Evolutionary conservation across 192 early-diverging fungal species (phyloP).

Genomic region (Coemansia sp.): DNA sequence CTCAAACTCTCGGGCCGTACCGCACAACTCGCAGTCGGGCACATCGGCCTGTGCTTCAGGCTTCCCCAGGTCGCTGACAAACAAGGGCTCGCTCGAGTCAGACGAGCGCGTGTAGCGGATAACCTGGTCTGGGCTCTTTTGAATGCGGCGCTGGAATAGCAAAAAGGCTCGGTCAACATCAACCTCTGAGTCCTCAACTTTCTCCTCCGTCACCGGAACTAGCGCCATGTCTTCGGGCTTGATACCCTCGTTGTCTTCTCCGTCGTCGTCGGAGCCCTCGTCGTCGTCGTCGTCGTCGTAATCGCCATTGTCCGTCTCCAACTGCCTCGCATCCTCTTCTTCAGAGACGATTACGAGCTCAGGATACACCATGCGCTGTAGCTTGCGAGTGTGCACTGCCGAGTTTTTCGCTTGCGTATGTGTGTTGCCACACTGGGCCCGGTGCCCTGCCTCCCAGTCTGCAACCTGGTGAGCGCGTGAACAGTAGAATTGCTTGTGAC

Average conservation of each 20-base stretch:
- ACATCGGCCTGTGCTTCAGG: conserved; percentile 57
- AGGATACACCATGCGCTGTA: conserved; percentile 54
- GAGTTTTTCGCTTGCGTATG: conserved; percentile 5
- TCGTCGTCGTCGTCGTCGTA: conserved; percentile 51
- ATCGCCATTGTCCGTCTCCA: conserved; percentile 54
- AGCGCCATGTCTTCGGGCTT: conserved; percentile 17
- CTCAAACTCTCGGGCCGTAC: conserved; percentile 76
- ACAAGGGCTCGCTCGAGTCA: conserved; percentile 62
- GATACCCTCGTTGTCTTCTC: conserved; percentile 16
- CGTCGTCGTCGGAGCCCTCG: conserved; percentile 14
- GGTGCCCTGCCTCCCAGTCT: conserved; percentile 79
- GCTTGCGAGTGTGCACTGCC: conserved; percentile 16
- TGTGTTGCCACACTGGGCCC: conserved; percentile 55
- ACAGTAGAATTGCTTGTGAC: conserved; percentile 76
- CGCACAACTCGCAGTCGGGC: conserved; percentile 71
- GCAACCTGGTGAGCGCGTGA: conserved; percentile 77
- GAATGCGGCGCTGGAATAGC: conserved; percentile 82
- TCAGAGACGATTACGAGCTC: conserved; percentile 71
- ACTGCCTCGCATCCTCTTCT: conserved; percentile 21
- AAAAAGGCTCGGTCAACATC: conserved; percentile 90
- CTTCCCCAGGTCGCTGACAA: conserved; percentile 70
- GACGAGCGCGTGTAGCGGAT: conserved; percentile 64
- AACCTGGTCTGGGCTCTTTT: conserved; percentile 80
- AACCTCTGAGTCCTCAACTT: conserved; percentile 71
- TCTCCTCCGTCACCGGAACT: conserved; percentile 27